A percentile compares a stretch with the other conserved stretches of the same genome.
phyloP scores from a whole-genome alignment of 768 basidiomycete species.

The Phylloporus sp. region DNA sequence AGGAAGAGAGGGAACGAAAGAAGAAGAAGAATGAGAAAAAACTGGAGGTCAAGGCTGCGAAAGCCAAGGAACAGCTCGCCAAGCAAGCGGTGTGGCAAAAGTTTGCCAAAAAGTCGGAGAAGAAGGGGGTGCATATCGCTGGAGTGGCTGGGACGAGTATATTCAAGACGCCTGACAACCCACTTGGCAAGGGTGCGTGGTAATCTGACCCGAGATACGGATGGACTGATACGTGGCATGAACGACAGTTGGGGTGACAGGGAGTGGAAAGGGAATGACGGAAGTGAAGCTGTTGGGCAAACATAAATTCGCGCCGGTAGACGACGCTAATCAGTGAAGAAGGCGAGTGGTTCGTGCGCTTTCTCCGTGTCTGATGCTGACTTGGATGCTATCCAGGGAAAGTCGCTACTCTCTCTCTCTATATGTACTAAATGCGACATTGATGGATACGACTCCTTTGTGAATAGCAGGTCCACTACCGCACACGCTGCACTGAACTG shows the following conservation, averaged over 20 bases:
- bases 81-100: slow-evolving; percentile 92
- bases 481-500: not conserved
- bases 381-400: slow-evolving; percentile 6
- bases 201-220: not conserved
- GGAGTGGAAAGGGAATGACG: slow-evolving; percentile 88
- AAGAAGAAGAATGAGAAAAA: slow-evolving; percentile 97
- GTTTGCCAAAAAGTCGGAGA: slow-evolving; percentile 92
- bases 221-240: slow-evolving; percentile 14
- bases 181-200: slow-evolving; percentile 71
- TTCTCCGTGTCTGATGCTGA: slow-evolving; percentile 8
- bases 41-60: slow-evolving; percentile 73
- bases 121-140: slow-evolving; percentile 89
- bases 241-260: slow-evolving; percentile 78
- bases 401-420: slow-evolving; percentile 13
- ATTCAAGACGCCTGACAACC: slow-evolving; percentile 93
- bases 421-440: slow-evolving; percentile 23
- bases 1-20: slow-evolving; percentile 84
- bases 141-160: slow-evolving; percentile 87
- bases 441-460: slow-evolving; percentile 3
- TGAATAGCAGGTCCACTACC: slow-evolving; percentile 24
- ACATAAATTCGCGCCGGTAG: slow-evolving; percentile 63
- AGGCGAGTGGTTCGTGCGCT: not conserved
- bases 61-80: slow-evolving; percentile 81
- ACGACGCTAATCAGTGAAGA: slow-evolving; percentile 39
- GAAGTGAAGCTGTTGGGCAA: slow-evolving; percentile 63